Evolutionary conservation across 495 filamentous ascomycete genomes (phyloP).

Genomic region (Podospora pseudoanserina): DNA sequence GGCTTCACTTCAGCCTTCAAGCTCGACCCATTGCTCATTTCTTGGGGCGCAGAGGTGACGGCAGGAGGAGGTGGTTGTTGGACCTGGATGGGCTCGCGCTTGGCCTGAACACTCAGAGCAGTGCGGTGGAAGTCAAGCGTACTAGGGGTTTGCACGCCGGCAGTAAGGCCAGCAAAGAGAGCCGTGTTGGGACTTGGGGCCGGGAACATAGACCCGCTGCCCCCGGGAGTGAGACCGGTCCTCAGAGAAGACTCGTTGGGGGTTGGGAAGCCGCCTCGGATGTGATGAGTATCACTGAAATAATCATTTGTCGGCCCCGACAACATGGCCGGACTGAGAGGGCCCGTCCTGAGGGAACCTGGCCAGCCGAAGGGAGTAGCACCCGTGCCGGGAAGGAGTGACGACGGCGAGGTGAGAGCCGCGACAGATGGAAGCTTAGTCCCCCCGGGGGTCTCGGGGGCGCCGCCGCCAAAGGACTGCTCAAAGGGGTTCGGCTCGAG

Average conservation of each 20-base stretch:
- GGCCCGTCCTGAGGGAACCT: slow-evolving; percentile 84
- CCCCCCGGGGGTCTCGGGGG: slow-evolving; percentile 81
- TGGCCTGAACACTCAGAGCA: slow-evolving; percentile 72
- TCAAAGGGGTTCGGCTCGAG: slow-evolving; percentile 96
- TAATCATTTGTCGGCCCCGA: slow-evolving; percentile 74
- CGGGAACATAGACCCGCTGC: slow-evolving; percentile 97
- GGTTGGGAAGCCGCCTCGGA: slow-evolving; percentile 82
- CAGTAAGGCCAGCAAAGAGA: slow-evolving; percentile 67
- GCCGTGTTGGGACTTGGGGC: slow-evolving; percentile 83
- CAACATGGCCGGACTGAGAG: slow-evolving; percentile 96
- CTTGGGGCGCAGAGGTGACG: slow-evolving; percentile 47
- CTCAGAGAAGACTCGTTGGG: slow-evolving; percentile 95
- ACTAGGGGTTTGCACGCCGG: slow-evolving; percentile 72
- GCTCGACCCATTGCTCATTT: slow-evolving; percentile 39
- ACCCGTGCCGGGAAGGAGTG: slow-evolving; percentile 66
- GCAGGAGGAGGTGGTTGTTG: slow-evolving; percentile 31
- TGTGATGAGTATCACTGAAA: slow-evolving; percentile 74
- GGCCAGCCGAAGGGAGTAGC: slow-evolving; percentile 73
- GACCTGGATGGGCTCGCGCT: slow-evolving; percentile 52
- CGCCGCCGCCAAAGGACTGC: slow-evolving; percentile 69
- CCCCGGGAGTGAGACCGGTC: slow-evolving; percentile 89
- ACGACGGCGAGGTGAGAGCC: slow-evolving; percentile 84
- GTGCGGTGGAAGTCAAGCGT: slow-evolving; percentile 95
- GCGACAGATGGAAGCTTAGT: slow-evolving; percentile 89
- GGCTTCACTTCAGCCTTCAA: slow-evolving; percentile 44